Percentiles rank a stretch among this genome's conserved stretches.
Evolutionary conservation across 495 filamentous ascomycete genomes (phyloP).

Genomic region (Paragyromitra xinjiangensis): DNA sequence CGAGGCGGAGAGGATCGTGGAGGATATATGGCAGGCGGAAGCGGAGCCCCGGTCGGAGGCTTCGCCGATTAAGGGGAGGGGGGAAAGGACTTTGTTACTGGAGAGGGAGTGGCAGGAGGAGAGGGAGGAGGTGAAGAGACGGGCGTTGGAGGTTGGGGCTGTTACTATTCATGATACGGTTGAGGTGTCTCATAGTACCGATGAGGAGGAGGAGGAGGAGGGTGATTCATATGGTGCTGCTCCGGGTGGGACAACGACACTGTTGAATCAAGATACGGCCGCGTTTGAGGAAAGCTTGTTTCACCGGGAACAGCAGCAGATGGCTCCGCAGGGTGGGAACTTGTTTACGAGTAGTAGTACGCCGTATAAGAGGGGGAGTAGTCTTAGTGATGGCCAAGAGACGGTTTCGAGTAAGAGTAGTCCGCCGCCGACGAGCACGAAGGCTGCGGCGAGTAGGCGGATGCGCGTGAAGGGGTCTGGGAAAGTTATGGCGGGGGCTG

Average conservation of each 20-base stretch:
- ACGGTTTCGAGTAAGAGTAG: conserved; percentile 30
- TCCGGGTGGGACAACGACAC: conserved; percentile 4
- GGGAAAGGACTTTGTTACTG: conserved; percentile 16
- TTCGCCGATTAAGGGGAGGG: conserved; percentile 18
- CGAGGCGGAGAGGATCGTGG: conserved; percentile 40
- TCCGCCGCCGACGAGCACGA: conserved; percentile 17
- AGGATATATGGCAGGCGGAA: conserved; percentile 41
- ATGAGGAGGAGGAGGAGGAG: conserved; percentile 9
- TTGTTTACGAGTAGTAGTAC: conserved; percentile 37
- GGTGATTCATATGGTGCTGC: conserved; percentile 16
- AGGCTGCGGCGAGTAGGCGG: conserved; percentile 2
- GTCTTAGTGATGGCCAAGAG: conserved; percentile 11
- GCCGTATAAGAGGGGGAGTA: conserved; percentile 33
- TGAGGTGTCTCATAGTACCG: conserved; percentile 1
- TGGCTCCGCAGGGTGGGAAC: neutral
- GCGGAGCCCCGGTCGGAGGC: conserved; percentile 31
- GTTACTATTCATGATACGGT: conserved; percentile 36
- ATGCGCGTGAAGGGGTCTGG: neutral
- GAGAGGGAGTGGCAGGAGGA: conserved; percentile 35
- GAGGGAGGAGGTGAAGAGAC: conserved; percentile 27
- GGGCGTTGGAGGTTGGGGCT: conserved; percentile 42
- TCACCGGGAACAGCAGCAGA: conserved; percentile 17
- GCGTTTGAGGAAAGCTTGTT: conserved; percentile 50
- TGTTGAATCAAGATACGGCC: conserved; percentile 39
- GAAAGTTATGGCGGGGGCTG: neutral